Base-by-base conservation (phyloP, 257 asterid genomes). In the Verbena officinalis region DNA sequence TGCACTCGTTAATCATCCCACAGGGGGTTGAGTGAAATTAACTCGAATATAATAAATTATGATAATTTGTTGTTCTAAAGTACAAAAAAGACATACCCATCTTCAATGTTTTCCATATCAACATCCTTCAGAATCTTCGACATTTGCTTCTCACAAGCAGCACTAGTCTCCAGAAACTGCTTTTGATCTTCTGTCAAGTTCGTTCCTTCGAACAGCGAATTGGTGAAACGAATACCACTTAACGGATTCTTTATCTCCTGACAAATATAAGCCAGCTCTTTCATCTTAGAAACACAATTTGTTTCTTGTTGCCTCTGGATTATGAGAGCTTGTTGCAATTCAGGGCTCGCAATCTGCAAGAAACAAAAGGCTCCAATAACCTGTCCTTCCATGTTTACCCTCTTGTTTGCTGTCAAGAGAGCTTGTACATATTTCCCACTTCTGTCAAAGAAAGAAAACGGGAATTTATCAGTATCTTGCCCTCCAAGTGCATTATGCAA, bases 101-200 rank as follows among this genome's bases (percentile, higher is more conserved):
- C 83, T 69, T 86, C 96, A 15, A 91, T 80, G 76, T 55, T 86
- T 68, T 80, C 90, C 46, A 78, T 75, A 71, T 83, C 87, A 52
- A 83, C 85, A 56, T 91, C 98, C 78, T 70, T 77, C 73, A 86
- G 72, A 48, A 91, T 89, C 92, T 89, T 91, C n/a, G 74, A 59
- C 78, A 91, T 78, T 83, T 89, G 96, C 77, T 77, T 91, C 92
- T 83, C 95, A 70, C 96, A 91, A 74, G 98, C 89, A 66, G 84
- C 74, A 67, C 94, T 86, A 16, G 95, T 91, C 80, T 86, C 90
- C 51, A 91, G 80, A 55, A 75, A 77, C 83, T 86, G 96, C 81
- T 75, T 91, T 59, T 91, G 98, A 39, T 86, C 83, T 65, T 91
- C 93, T 0, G 84, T 83, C 80, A 91, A 76, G 63, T 76, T 73